Base-by-base conservation (phyloP, 306 rosid genomes). In the Cucurbita maxima region DNA sequence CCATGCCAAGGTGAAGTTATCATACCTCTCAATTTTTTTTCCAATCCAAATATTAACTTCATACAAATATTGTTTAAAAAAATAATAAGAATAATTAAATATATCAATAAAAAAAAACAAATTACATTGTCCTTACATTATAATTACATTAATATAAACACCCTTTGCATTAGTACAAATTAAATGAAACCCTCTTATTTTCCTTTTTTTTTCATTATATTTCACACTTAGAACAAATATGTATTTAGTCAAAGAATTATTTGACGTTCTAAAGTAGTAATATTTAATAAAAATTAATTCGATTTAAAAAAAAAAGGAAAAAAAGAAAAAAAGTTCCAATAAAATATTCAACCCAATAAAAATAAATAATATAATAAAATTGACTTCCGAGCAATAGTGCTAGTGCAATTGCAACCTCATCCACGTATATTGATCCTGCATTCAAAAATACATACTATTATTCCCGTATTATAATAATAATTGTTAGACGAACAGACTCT, bases 401-500 rank as follows among this genome's bases (percentile, higher is more conserved):
- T 45, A 25, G 30, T 25, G 20, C 9, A 45, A 20, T 45, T 30
- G 20, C 9, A 45, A 20, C 12, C 19, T 48, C 73, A 69, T 69
- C 73, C 54, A 48, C 38, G 58, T 25, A 69, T 69, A 47, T 47
- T 69, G 58, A 69, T 69, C 73, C 73, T 69, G 73, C 73, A 68
- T 47, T 66, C 11, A 67, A 19, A 40, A 62, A 64, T 41, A 41
- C 5, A 64, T n/a, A 64, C 53, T n/a, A 14, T 10, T 16, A 6
- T 36, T 60, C 37, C 2, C 48, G n/a, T n/a, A n/a, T n/a, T n/a
- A n/a, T n/a, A n/a, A n/a, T n/a, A n/a, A n/a, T n/a, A n/a, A n/a
- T n/a, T n/a, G n/a, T n/a, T n/a, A n/a, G n/a, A n/a, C n/a, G n/a
- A n/a, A n/a, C n/a, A n/a, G n/a, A n/a, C n/a, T n/a, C n/a, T n/a